These are phyloP conservation scores for Pinguiococcus pyrenoidosus DNA, from an alignment of 108 stramenopile genomes.

Conservation along the genomic window DNA sequence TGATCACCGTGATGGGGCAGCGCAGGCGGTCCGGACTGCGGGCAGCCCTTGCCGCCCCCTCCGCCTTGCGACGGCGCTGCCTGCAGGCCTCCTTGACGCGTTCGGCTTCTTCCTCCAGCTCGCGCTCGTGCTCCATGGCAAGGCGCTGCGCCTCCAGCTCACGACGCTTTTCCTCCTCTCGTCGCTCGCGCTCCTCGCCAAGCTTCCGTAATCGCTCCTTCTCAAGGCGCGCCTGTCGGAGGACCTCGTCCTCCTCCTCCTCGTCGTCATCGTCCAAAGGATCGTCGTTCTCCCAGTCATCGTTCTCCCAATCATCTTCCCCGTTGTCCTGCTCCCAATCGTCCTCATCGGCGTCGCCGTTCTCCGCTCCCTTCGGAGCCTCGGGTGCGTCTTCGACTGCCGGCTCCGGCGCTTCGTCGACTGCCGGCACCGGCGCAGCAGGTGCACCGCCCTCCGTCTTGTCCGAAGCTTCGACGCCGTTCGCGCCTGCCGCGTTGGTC, in stretches of 20 bases:
- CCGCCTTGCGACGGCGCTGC: constrained; percentile 10
- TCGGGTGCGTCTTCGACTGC: no score
- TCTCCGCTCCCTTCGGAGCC: constrained; percentile 6
- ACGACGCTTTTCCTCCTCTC: constrained; percentile 2
- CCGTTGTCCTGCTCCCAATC: constrained; percentile 3
- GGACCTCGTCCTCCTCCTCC: constrained; percentile 4
- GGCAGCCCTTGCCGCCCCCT: constrained; percentile 52
- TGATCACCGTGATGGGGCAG: constrained; percentile 91
- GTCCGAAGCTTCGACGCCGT: not conserved
- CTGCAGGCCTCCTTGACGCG: not conserved
- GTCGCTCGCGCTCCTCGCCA: not conserved
- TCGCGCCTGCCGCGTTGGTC: not conserved
- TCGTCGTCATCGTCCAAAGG: constrained; percentile 7
- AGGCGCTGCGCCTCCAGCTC: not conserved
- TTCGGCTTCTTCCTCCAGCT: constrained; percentile 7
- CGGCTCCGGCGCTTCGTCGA: no score
- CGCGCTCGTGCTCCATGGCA: constrained; percentile 2
- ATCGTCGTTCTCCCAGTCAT: constrained; percentile 21
- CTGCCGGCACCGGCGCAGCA: no score
- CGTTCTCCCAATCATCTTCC: constrained; percentile 28
- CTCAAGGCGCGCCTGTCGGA: constrained; percentile 41
- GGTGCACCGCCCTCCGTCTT: not conserved
- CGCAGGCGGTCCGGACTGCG: constrained; percentile 77
- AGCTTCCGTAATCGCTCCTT: constrained; percentile 40
- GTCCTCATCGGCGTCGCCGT: not conserved